Evolutionary conservation across 176 grass and related monocot species (phyloP).

Genomic region (Cenchrus fungigraminus): DNA sequence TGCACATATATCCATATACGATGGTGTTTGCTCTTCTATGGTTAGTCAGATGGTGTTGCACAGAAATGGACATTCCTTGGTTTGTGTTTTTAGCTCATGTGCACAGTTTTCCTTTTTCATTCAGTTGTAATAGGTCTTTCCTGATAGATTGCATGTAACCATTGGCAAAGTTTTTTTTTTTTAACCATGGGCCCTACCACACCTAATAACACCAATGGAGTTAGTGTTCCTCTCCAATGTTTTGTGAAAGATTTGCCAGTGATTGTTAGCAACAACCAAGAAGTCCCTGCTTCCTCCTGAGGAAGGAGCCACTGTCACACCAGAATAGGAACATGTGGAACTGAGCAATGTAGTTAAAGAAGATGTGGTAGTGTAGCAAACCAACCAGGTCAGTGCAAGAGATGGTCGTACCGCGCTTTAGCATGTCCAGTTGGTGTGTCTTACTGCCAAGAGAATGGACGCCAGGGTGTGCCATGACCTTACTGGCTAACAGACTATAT

Average conservation of each 20-base stretch:
- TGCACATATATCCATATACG: background rate
- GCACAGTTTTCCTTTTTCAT: background rate
- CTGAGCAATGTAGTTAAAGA: slow-evolving; percentile 9
- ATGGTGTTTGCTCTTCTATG: background rate
- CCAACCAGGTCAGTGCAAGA: background rate
- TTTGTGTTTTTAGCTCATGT: background rate
- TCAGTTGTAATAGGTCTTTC: slow-evolving; percentile 8
- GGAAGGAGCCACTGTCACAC: background rate
- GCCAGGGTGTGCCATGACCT: background rate
- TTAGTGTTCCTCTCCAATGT: background rate
- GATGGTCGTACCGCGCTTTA: background rate
- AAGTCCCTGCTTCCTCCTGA: background rate
- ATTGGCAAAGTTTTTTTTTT: slow-evolving; percentile 10
- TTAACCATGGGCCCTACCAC: background rate
- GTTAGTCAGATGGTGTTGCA: background rate
- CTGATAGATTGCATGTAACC: slow-evolving; percentile 7
- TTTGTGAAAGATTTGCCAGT: background rate
- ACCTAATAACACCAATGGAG: background rate
- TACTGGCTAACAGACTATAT: slow-evolving; percentile 24
- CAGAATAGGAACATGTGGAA: slow-evolving; percentile 1
- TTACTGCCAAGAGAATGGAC: slow-evolving; percentile 15
- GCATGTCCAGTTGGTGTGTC: background rate
- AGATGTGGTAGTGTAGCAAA: background rate
- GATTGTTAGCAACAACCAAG: background rate
- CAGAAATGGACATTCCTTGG: slow-evolving; percentile 29